Evolutionary conservation across 2,329 filamentous ascomycete genomes (phyloP), one percentile per base, ranked within the genome.

Genomic region (Aspergillus bombycis): DNA sequence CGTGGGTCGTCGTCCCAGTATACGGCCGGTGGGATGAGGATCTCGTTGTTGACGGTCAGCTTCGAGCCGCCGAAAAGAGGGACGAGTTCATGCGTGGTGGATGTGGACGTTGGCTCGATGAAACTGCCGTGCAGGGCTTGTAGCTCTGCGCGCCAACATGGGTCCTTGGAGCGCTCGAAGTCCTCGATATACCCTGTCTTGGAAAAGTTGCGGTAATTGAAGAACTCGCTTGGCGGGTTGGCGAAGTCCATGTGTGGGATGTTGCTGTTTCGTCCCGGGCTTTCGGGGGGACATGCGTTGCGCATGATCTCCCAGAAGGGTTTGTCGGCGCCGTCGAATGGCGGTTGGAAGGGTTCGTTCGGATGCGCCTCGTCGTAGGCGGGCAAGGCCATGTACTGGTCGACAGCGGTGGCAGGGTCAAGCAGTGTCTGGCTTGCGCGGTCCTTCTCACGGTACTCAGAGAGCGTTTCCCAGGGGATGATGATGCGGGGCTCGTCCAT

Each of bases 61-160:
- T 85, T 85, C 14, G 80, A 82, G 12, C 81, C 82, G 2, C 82
- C 80, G 52, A 85, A 85, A 2, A 85, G 69, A 9, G 83, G 83
- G 55, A 84, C 76, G 30, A 85, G 73, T 23, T 76, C 72, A 46
- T 77, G 74, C 0, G 81, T 79, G n/a, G 77, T 81, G 1, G 75
- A 75, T 4, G 80, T 75, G 4, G 81, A 81, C n/a, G 81, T 72
- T 3, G 83, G 83, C 58, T 82, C 81, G 34, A 84, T 78, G 58
- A 85, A 83, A 3, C 77, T 78, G 38, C 82, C 83, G 63, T 85
- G 83, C 1, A 81, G 69, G 19, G 75, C 76, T 63, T 80, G 78
- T 4, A 85, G 72, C 36, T 80, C 71, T 5, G 82, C 77, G 30
- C 84, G 78, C 26, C 77, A 72, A 63, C 83, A 85, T 0, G 79